Conservation (phyloP, 2,329 filamentous ascomycete species). For the Lizonia empirigonia region DNA sequence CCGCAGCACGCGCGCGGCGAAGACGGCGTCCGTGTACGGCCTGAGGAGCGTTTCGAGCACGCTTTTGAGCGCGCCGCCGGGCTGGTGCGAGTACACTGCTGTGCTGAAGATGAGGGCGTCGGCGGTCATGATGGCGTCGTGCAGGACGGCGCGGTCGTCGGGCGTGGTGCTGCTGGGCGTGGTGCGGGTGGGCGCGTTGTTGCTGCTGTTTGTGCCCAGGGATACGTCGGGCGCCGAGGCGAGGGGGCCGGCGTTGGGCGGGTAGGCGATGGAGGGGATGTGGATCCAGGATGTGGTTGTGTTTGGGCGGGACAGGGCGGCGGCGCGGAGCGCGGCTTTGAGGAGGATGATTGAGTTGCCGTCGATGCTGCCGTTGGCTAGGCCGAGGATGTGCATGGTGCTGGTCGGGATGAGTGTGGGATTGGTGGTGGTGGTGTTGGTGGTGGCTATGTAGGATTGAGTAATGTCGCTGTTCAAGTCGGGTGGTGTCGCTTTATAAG, state of each 20-base stretch:
- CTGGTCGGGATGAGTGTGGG: neutral
- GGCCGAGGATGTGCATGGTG: conserved; percentile 19
- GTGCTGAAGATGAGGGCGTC: conserved; percentile 13
- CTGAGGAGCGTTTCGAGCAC: conserved; percentile 15
- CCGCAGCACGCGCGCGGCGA: conserved; percentile 10
- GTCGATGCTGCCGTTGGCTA: conserved; percentile 14
- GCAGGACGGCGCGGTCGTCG: conserved; percentile 7
- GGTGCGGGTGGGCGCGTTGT: neutral
- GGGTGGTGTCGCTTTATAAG: no score
- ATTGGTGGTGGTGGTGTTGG: neutral
- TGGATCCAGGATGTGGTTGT: conserved; percentile 20
- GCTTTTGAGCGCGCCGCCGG: conserved; percentile 7
- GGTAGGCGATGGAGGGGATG: conserved; percentile 12
- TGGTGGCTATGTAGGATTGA: neutral
- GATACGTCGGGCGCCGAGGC: conserved; percentile 5
- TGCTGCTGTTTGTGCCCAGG: conserved; percentile 4
- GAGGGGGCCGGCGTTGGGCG: conserved; percentile 12
- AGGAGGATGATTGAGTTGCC: conserved; percentile 18
- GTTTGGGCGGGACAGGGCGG: neutral
- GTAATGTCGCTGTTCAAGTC: no score
- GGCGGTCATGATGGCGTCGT: conserved; percentile 12
- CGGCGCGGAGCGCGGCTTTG: conserved; percentile 15
- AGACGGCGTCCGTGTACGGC: conserved; percentile 12
- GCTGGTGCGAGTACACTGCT: conserved; percentile 18
- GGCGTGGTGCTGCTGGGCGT: no score